Evolutionary conservation across 2,329 filamentous ascomycete species (phyloP).

Genomic region (Talaromyces islandicus): DNA sequence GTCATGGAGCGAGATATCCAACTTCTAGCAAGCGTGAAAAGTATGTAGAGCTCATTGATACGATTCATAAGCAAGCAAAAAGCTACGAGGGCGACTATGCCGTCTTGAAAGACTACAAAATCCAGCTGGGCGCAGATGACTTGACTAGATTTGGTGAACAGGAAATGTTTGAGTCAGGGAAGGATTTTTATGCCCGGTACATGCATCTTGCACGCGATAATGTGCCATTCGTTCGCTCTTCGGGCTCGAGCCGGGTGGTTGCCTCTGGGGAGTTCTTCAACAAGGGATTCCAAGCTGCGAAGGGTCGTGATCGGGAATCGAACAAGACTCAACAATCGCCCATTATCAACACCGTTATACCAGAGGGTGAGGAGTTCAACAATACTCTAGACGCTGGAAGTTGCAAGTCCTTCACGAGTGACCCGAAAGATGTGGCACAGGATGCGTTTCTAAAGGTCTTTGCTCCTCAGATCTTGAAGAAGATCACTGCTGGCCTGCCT

Average conservation of each 20-base stretch:
- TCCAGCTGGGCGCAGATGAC: constrained; percentile 63
- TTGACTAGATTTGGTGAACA: constrained; percentile 63
- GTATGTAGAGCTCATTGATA: constrained; percentile 60
- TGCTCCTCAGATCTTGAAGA: constrained; percentile 58
- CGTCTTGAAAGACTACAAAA: constrained; percentile 68
- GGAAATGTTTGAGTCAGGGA: constrained; percentile 68
- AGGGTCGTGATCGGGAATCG: constrained; percentile 36
- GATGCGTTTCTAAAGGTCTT: constrained; percentile 58
- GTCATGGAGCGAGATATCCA: constrained; percentile 79
- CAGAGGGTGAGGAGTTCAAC: constrained; percentile 62
- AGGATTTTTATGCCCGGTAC: constrained; percentile 71
- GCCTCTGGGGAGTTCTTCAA: constrained; percentile 71
- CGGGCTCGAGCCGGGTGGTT: constrained; percentile 65
- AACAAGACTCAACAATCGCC: constrained; percentile 44
- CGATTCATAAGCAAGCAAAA: constrained; percentile 55
- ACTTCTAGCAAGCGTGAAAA: constrained; percentile 59
- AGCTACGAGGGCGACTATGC: constrained; percentile 58
- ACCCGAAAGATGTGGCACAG: constrained; percentile 44
- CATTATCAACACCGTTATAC: constrained; percentile 59
- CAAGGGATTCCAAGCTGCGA: constrained; percentile 62
- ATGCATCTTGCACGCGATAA: constrained; percentile 50
- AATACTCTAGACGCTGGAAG: constrained; percentile 74
- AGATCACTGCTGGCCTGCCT: constrained; percentile 63
- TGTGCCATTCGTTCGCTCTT: constrained; percentile 66
- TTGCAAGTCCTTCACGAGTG: constrained; percentile 65